Base-by-base conservation (phyloP, 1,139 yeast genomes). In the Groenewaldozyma auringiensis region DNA sequence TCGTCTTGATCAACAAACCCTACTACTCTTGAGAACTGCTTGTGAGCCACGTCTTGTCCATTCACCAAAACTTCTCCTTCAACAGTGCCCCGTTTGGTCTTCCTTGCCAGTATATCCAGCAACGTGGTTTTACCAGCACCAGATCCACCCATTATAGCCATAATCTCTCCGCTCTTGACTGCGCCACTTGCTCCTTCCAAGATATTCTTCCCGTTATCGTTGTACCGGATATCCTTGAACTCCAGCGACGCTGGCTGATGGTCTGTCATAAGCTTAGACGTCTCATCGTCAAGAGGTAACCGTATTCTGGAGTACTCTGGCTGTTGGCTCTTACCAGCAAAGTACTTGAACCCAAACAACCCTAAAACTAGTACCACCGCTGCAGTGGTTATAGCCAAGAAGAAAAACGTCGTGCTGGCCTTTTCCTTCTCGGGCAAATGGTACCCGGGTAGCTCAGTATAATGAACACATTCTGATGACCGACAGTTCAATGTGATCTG, bases 1-100 rank as follows among this genome's bases (percentile, higher is more conserved):
- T 89, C 96, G 57, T 92, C 96, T 65, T 92, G 98, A 62, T 92
- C 97, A n/a, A 92, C 98, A 71, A 88, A 92, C 0, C 97, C 98
- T 50, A 84, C 79, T 13, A 87, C 75, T 54, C 81, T 81, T 50
- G 75, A 74, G 60, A 78, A 83, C 43, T 78, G 74, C n/a, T 20
- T 35, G 37, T 63, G 63, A 29, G 49, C 34, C 42, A 50, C 43
- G 11, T 43, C 47, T 36, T 64, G 65, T 2, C 97, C 97, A 61
- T 92, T 92, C 27, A 88, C 78, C 53, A 73, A 77, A 21, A 89
- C 76, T 2, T 70, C 64, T 14, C 96, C 96, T 1, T 70, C 53
- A 6, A 78, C 74, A 1, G 55, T 54, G 2, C 98, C 98, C 35
- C 80, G 75, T 61, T 92, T 92, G 57, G 81, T 78, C 60, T 92